Evolutionary conservation across 306 rosid species (phyloP), one percentile per base, ranked within the genome.

Genomic region (Glycyrrhiza uralensis): DNA sequence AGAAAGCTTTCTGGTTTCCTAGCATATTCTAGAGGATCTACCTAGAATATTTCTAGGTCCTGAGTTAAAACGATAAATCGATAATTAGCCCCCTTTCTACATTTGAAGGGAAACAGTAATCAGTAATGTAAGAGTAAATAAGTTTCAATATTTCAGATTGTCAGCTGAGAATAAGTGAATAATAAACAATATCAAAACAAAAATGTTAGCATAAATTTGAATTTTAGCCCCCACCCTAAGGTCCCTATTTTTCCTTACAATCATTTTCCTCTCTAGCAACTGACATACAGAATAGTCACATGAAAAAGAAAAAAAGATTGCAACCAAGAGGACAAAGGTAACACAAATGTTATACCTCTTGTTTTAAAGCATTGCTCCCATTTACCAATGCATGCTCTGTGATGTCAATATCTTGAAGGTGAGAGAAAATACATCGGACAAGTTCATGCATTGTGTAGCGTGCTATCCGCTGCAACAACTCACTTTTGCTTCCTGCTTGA

Each of bases 381-480:
- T 87, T 87, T 63, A 20, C 78, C 76, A 83, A 49, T 59, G 85
- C 58, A 50, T 52, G 55, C 71, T 89, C 89, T 30, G 81, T 79
- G 76, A 76, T 81, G 56, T 72, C 77, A 77, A 95, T 82, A 57
- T 95, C 92, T 67, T 92, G 91, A 72, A 95, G 99, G 78, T 88
- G 97, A 50, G 88, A 91, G 80, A 95, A 91, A 44, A 91, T 95
- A 77, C 92, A 86, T 75, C 99, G 78, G 51, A 91, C 89, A 65
- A 95, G 95, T 81, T 95, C 99, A 60, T 95, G 92, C 89, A 95
- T 85, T 52, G 99, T 89, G 85, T 91, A 87, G 46, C 97, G 95
- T 80, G 99, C 97, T 80, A 89, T 92, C 76, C 93, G 85, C 81
- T 95, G 99, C 92, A 95, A 78, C 81, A 95, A 79, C 81, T 95